phyloP scores from a whole-genome alignment of 805 yeast species.

The Kazachstania africana region DNA sequence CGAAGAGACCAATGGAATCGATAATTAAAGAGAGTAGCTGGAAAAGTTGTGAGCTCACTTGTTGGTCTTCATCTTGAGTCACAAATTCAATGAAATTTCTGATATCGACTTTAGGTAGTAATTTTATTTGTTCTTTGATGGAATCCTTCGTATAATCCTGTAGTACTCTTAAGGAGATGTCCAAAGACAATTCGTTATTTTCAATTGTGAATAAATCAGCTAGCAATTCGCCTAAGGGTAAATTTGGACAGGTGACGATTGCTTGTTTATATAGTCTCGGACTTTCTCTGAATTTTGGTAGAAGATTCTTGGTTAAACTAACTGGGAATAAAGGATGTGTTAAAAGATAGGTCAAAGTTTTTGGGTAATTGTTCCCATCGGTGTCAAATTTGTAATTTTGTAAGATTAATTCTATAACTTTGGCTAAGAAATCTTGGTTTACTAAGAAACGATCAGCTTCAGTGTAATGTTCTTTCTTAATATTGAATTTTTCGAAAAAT shows the following conservation, averaged over 20 bases:
- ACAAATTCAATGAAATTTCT: slow-evolving; percentile 25
- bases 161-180: slow-evolving; percentile 51
- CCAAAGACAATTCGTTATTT: slow-evolving; percentile 55
- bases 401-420: slow-evolving; percentile 35
- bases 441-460: slow-evolving; percentile 51
- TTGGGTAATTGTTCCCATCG: slow-evolving; percentile 32
- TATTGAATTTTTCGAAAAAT: slow-evolving; percentile 22
- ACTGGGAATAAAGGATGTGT: slow-evolving; percentile 83
- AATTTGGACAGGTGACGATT: slow-evolving; percentile 62
- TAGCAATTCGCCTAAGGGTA: slow-evolving; percentile 53
- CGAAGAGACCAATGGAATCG: slow-evolving; percentile 27
- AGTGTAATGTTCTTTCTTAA: slow-evolving; percentile 41
- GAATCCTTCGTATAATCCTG: slow-evolving; percentile 52
- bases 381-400: slow-evolving; percentile 6
- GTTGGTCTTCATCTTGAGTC: slow-evolving; percentile 11
- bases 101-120: slow-evolving; percentile 22
- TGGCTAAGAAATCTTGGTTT: slow-evolving; percentile 43
- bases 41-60: slow-evolving; percentile 18
- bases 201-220: slow-evolving; percentile 44
- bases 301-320: slow-evolving; percentile 40
- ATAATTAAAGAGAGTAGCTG: slow-evolving; percentile 22
- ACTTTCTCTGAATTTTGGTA: slow-evolving; percentile 39
- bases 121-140: slow-evolving; percentile 37
- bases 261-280: slow-evolving; percentile 73
- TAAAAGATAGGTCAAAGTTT: slow-evolving; percentile 56